phyloP scores from a whole-genome alignment of 2,329 filamentous ascomycete genomes.

The Davidsoniella australis region DNA sequence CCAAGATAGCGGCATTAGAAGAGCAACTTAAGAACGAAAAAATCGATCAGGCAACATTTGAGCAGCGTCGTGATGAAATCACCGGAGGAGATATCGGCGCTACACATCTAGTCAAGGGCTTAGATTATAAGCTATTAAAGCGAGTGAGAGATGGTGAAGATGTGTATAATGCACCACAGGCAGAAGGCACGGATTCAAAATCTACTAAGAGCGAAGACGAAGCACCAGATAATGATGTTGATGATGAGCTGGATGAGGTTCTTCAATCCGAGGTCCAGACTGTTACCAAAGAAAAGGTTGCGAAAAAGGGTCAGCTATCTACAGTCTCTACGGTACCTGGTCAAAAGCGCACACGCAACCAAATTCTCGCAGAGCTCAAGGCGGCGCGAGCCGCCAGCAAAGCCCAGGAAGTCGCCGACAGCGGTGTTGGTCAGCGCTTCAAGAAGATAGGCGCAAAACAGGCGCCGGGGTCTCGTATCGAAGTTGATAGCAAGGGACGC shows the following conservation, averaged over 20 bases:
- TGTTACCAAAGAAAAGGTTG: conserved; percentile 31
- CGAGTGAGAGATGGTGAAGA: conserved; percentile 53
- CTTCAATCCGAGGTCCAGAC: conserved; percentile 37
- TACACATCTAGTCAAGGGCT: conserved; percentile 79
- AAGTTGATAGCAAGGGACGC: conserved; percentile 41
- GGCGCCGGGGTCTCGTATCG: conserved; percentile 38
- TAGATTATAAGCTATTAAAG: conserved; percentile 70
- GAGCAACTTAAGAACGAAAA: conserved; percentile 67
- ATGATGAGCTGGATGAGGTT: conserved; percentile 48
- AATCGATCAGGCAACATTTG: conserved; percentile 66
- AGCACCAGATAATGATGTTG: conserved; percentile 30
- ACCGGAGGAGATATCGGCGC: conserved; percentile 64
- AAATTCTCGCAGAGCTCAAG: conserved; percentile 51
- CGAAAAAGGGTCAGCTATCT: conserved; percentile 42
- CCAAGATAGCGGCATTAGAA: conserved; percentile 61
- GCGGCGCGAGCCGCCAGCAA: conserved; percentile 44
- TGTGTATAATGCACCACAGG: conserved; percentile 29
- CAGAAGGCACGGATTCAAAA: conserved; percentile 15
- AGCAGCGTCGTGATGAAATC: conserved; percentile 57
- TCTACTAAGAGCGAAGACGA: conserved; percentile 40
- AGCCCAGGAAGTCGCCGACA: conserved; percentile 26
- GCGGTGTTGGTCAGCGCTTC: conserved; percentile 40
- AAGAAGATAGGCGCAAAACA: conserved; percentile 44
- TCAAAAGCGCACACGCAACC: conserved; percentile 46
- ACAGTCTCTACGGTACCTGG: conserved; percentile 33